These are phyloP conservation scores for Carex kokanica DNA, from an alignment of 176 grass and related monocot species.

Conservation along the genomic window DNA sequence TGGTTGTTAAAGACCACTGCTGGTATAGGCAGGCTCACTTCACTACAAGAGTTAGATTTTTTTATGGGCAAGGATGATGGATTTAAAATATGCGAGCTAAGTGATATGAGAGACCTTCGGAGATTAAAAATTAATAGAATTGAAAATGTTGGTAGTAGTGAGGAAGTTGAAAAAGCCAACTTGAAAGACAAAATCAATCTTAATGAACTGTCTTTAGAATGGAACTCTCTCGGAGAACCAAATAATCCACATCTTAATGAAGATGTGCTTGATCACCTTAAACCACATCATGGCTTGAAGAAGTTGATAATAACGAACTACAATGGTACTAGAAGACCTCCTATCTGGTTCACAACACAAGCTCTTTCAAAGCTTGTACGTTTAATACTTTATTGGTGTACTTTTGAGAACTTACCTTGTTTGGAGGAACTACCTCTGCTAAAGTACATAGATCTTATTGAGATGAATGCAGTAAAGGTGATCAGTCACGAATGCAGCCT, in stretches of 20 bases:
- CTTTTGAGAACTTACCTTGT: neutral
- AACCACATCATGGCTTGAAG: neutral
- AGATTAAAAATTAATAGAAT: too few species aligned
- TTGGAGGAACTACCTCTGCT: constrained; percentile 22
- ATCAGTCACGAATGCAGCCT: neutral
- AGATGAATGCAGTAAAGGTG: constrained; percentile 5
- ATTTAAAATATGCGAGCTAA: too few species aligned
- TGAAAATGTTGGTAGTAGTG: constrained; percentile 6
- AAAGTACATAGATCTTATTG: neutral
- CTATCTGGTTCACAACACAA: neutral
- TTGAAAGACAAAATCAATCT: constrained; percentile 18
- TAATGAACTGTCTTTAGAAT: neutral
- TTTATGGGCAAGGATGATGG: too few species aligned
- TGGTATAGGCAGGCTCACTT: too few species aligned
- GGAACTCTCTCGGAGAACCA: neutral
- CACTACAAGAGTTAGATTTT: too few species aligned
- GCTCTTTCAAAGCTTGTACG: neutral
- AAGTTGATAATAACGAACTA: neutral
- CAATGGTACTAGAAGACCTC: neutral
- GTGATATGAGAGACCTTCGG: too few species aligned
- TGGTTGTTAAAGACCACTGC: too few species aligned
- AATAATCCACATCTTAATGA: too few species aligned
- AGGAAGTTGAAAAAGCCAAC: constrained; percentile 19
- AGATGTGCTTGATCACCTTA: neutral
- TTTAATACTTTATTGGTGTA: neutral